Evolutionary conservation across 1,284 basidiomycete species (phyloP), one percentile per base, ranked within the genome.

Genomic region (Leccinum fuscescens): DNA sequence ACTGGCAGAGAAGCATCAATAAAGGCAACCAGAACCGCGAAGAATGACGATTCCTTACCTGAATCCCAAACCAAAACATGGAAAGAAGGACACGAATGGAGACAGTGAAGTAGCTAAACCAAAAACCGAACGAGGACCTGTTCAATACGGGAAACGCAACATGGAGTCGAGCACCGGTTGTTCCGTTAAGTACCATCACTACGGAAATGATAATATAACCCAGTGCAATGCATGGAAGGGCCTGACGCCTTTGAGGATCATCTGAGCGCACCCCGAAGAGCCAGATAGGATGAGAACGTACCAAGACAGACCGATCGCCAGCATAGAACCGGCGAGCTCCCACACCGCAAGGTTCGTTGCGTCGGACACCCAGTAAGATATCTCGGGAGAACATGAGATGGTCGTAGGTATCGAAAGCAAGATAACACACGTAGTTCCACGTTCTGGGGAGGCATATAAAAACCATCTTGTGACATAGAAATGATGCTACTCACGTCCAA

Each of bases 61-160:
- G 81, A 20, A 81, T 76, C 22, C 79, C 80, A 44, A 84, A 82
- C 86, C 86, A 88, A 74, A 88, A 82, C 77, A 84, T 80, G 42
- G 85, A 81, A 37, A 86, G 72, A 37, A 86, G 73, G 60, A 84
- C 78, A 22, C 87, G 81, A 57, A 83, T 85, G 64, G 88, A 71
- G 58, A 89, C 83, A 15, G 82, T 82, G 67, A 86, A 86, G 65
- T 84, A 82, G 64, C 80, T 82, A 65, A 88, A 81, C 75, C 82
- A 86, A 72, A 86, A 87, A 0, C 86, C 86, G 63, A 84, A 89
- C 0, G 83, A 84, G 0, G 84, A 83, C 6, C 86, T 77, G 59
- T 84, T 82, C 22, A 87, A 77, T 57, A 89, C 80, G 0, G 87
- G 83, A 69, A 89, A 89, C 1, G 84, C 81, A 22, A 86, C 76